phyloP scores from a whole-genome alignment of 345 rosid species.

The Brassica rapa region DNA sequence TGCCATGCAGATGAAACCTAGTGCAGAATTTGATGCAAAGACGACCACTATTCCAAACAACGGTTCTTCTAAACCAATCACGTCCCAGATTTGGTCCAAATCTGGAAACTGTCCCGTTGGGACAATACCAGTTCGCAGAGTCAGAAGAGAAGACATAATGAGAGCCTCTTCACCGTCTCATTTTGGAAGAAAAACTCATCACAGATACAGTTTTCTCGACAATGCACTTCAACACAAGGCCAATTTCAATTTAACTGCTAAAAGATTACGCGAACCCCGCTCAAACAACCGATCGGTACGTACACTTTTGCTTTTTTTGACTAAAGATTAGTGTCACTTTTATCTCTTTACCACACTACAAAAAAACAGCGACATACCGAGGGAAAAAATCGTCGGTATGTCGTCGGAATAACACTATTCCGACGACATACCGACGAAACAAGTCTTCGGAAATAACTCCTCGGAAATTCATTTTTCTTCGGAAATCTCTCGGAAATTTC shows the following conservation, averaged over 20 bases:
- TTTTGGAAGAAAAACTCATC: conserved; percentile 41
- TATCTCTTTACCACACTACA: too few relatives aligned
- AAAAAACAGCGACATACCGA: too few relatives aligned
- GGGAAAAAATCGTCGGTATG: too few relatives aligned
- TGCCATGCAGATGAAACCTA: conserved; percentile 50
- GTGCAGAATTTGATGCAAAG: conserved; percentile 3
- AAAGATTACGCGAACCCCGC: neutral
- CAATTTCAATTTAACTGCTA: neutral
- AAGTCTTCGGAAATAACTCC: too few relatives aligned
- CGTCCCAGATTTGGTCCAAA: conserved; percentile 48
- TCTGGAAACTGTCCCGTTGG: conserved; percentile 51
- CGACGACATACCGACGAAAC: too few relatives aligned
- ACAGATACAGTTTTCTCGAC: neutral
- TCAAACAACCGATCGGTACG: conserved; percentile 1
- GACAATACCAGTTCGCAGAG: conserved; percentile 55
- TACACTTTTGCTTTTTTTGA: neutral
- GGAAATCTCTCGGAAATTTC: too few relatives aligned
- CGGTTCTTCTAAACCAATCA: conserved; percentile 20
- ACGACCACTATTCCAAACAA: neutral
- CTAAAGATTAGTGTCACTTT: too few relatives aligned
- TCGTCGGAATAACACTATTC: too few relatives aligned
- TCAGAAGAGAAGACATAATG: conserved; percentile 40
- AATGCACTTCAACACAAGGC: conserved; percentile 8
- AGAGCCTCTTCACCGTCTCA: conserved; percentile 41
- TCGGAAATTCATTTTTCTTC: too few relatives aligned